A percentile compares a stretch with the other conserved stretches of the same genome.
Evolutionary conservation across 2,329 filamentous ascomycete species (phyloP).

Genomic region (Ophiostoma perfectum): DNA sequence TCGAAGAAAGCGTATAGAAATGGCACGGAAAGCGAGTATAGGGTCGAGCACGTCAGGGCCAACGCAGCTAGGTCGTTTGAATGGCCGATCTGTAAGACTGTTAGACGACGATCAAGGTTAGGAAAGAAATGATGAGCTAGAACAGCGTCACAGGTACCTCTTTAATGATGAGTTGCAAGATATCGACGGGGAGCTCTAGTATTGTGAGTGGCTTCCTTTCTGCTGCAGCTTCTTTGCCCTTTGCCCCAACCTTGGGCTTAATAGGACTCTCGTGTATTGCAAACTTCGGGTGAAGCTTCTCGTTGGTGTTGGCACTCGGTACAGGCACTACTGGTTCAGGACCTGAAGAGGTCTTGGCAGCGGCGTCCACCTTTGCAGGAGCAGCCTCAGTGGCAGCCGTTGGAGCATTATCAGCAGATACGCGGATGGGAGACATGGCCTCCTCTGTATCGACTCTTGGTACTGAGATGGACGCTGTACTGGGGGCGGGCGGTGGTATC

Average conservation of each 20-base stretch:
- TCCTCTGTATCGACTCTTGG: no score
- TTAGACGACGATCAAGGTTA: neutral
- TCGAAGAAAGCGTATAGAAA: constrained; percentile 81
- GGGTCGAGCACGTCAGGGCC: constrained; percentile 69
- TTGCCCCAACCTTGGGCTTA: neutral
- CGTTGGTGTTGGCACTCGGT: neutral
- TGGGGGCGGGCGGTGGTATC: no score
- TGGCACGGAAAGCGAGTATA: constrained; percentile 69
- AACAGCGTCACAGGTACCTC: constrained; percentile 46
- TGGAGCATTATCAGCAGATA: no score
- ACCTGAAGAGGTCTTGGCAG: no score
- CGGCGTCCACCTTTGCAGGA: no score
- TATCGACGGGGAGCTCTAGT: constrained; percentile 70
- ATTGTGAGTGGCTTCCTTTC: constrained; percentile 43
- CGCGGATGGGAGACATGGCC: no score
- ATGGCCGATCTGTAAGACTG: constrained; percentile 59
- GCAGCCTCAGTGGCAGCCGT: no score
- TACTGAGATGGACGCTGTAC: no score
- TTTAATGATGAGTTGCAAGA: constrained; percentile 72
- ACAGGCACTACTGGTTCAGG: no score
- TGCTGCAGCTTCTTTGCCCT: neutral
- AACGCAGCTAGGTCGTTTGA: constrained; percentile 77
- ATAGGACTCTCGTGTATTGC: neutral
- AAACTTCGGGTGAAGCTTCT: neutral
- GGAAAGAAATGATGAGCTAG: no score